A percentile compares a stretch with the other conserved stretches of the same genome.
Conservation (phyloP, 1,284 basidiomycete species). For the Boletus chippewaensis region DNA sequence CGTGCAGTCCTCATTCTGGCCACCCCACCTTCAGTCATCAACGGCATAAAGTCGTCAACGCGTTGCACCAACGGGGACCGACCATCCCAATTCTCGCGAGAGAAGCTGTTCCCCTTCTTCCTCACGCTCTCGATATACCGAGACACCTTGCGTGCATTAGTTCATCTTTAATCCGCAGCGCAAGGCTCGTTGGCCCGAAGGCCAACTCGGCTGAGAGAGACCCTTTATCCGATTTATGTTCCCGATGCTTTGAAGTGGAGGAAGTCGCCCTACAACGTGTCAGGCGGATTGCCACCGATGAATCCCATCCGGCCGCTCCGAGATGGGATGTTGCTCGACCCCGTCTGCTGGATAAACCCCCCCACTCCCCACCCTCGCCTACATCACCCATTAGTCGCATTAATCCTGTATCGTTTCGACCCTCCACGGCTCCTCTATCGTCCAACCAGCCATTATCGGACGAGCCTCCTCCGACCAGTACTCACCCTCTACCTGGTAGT, state of each 20-base stretch:
- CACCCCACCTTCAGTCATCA: constrained; percentile 41
- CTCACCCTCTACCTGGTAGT: background rate
- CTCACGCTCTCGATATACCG: constrained; percentile 64
- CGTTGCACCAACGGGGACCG: constrained; percentile 47
- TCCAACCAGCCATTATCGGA: constrained; percentile 11
- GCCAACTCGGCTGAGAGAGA: constrained; percentile 29
- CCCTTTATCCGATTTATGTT: constrained; percentile 25
- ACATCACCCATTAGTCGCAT: constrained; percentile 16
- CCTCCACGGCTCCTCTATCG: constrained; percentile 13
- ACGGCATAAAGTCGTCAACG: constrained; percentile 47
- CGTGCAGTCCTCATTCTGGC: constrained; percentile 23
- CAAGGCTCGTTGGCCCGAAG: constrained; percentile 35
- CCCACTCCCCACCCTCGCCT: constrained; percentile 18
- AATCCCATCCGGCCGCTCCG: constrained; percentile 11
- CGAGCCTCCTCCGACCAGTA: background rate
- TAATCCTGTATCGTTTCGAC: constrained; percentile 9
- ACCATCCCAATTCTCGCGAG: constrained; percentile 51
- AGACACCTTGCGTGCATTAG: constrained; percentile 65
- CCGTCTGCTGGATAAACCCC: background rate
- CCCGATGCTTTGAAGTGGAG: constrained; percentile 28
- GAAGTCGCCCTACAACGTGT: constrained; percentile 27
- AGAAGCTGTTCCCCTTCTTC: constrained; percentile 64
- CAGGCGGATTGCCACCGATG: constrained; percentile 18
- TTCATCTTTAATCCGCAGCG: constrained; percentile 64
- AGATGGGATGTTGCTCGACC: constrained; percentile 18